A percentile compares a stretch with the other conserved stretches of the same genome.
These are phyloP conservation scores for Phyllosticta ampelicida DNA, from an alignment of 2,329 filamentous ascomycete genomes.

Conservation along the genomic window DNA sequence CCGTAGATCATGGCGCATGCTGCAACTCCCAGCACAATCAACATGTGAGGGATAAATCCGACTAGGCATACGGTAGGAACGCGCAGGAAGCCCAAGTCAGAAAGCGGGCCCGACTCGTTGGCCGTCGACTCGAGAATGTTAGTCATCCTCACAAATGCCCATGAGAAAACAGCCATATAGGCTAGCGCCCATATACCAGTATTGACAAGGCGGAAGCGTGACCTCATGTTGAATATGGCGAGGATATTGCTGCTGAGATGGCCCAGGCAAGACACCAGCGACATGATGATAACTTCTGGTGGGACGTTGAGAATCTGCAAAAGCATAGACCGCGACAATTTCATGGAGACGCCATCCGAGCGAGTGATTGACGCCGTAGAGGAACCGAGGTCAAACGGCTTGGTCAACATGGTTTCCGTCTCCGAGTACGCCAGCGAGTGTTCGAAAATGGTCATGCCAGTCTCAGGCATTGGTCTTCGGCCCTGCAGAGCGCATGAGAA, in stretches of 20 bases:
- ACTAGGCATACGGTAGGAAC: constrained; percentile 94
- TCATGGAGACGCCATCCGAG: constrained; percentile 34
- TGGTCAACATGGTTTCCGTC: constrained; percentile 77
- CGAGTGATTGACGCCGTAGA: constrained; percentile 23
- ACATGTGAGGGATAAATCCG: constrained; percentile 86
- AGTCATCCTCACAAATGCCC: constrained; percentile 51
- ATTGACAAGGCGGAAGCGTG: constrained; percentile 68
- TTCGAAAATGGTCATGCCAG: constrained; percentile 93
- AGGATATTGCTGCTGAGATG: constrained; percentile 76
- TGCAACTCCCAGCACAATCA: constrained; percentile 69
- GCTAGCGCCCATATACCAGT: constrained; percentile 84
- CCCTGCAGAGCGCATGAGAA: constrained; percentile 82
- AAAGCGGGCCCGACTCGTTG: constrained; percentile 25
- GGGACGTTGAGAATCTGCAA: constrained; percentile 76
- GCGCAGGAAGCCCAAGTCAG: constrained; percentile 59
- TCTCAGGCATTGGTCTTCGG: constrained; percentile 67
- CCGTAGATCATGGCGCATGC: constrained; percentile 68
- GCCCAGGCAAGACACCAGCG: constrained; percentile 79
- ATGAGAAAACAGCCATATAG: constrained; percentile 77
- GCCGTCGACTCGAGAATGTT: constrained; percentile 12
- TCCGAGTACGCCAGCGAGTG: constrained; percentile 94
- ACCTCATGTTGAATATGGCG: constrained; percentile 69
- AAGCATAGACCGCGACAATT: constrained; percentile 49
- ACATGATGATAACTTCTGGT: constrained; percentile 77
- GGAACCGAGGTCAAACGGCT: constrained; percentile 59